Base-by-base conservation (phyloP, 2,329 filamentous ascomycete genomes). In the Microthyrium microscopicum region DNA sequence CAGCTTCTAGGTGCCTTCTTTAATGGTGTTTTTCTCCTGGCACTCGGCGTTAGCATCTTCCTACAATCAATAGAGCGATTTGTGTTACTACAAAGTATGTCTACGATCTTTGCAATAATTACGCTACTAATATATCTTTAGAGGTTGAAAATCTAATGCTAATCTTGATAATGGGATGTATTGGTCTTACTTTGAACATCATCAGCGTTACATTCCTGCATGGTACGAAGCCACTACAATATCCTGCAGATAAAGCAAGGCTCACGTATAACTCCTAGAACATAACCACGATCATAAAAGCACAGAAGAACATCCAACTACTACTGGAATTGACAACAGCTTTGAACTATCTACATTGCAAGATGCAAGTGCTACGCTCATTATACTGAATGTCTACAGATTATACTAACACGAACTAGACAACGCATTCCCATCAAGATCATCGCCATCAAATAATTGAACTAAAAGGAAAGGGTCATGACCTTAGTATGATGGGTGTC, bases 1-100 rank as follows among this genome's bases (percentile, higher is more conserved):
- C 67, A 70, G n/a, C 51, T 83, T 1, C 59, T 85, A 0, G 78
- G 78, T 4, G 76, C 77, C 16, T 85, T 85, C 52, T 85, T 84
- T 62, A 85, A 85, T 45, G 78, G 78, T 11, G 72, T 75, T 1
- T 79, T 85, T 38, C 62, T 85, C 1, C 52, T 83, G 12, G 77
- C 75, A 1, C 57, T 85, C 2, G 76, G 76, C 1, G 52, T 83
- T 22, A 81, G 75, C 49, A 79, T 84, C 31, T 65, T 77, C 21
- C 55, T 84, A 3, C 78, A 84, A 46, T 73, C 77, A 0, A 63
- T 84, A 32, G 76, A 84, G 51, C 61, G 77, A 22, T 81, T 81
- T 45, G 60, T 76, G 15, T 56, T 63, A 3, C 47, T 76, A 3
- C 50, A 68, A 39, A 53, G 67, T 70, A 46, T 39, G 60, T 49